A percentile compares a stretch with the other conserved stretches of the same genome.
These are phyloP conservation scores for Xylariaceae sp. DNA, from an alignment of 2,329 filamentous ascomycete species.

Conservation along the genomic window DNA sequence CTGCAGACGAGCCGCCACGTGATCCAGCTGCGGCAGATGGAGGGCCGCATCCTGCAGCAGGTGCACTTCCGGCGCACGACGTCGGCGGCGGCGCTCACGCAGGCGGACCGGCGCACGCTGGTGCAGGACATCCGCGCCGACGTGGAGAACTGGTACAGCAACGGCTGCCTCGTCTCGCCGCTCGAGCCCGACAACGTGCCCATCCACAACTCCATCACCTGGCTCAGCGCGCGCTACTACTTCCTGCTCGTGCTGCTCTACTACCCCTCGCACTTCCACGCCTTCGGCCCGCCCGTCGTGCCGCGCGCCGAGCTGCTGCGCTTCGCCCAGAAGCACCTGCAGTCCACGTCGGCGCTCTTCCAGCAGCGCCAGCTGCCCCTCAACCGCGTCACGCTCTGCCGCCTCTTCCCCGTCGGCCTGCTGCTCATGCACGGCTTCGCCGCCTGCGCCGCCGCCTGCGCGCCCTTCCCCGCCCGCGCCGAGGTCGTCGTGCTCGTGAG, in stretches of 20 bases:
- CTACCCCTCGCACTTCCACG: conserved; percentile 34
- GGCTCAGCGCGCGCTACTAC: conserved; percentile 36
- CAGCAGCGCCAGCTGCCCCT: conserved; percentile 36
- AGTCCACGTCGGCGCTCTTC: conserved; percentile 32
- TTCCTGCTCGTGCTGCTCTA: conserved; percentile 36
- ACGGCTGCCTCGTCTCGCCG: conserved; percentile 35
- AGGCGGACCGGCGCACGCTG: conserved; percentile 25
- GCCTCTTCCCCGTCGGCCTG: conserved; percentile 30
- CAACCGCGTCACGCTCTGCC: conserved; percentile 34
- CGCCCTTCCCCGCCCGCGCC: conserved; percentile 25
- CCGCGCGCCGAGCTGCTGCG: conserved; percentile 27
- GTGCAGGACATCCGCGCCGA: conserved; percentile 29
- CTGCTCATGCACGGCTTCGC: conserved; percentile 27
- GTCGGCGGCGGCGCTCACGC: conserved; percentile 22
- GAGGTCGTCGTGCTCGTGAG: conserved; percentile 26
- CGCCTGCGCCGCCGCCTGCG: conserved; percentile 11
- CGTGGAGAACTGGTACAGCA: conserved; percentile 40
- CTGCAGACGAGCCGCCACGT: conserved; percentile 38
- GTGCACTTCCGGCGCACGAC: conserved; percentile 27
- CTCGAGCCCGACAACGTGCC: conserved; percentile 35
- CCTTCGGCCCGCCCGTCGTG: conserved; percentile 22
- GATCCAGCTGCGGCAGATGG: conserved; percentile 35
- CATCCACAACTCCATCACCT: conserved; percentile 37
- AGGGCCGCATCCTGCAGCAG: conserved; percentile 31
- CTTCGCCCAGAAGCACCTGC: conserved; percentile 34